Base-by-base conservation (phyloP, 208 protist species). In the Acanthamoeba polyphaga region DNA sequence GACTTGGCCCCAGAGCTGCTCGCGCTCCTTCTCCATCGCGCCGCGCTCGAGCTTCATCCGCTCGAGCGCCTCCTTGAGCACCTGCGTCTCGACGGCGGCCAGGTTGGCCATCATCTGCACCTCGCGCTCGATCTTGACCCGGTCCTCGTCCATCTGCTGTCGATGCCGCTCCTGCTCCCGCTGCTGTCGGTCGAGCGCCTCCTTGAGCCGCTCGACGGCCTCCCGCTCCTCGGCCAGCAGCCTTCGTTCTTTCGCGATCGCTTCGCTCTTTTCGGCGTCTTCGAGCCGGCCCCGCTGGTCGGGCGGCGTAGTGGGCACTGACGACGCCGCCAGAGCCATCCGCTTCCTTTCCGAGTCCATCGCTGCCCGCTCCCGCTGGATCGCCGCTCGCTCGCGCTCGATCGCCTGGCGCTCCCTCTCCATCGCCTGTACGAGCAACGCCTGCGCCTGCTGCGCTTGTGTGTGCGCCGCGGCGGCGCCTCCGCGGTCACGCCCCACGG, bases 11-110 rank as follows among this genome's bases (percentile, higher is more conserved):
- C 66, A 27, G 24, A 74, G 66, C n/a, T 74, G 22, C 22, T 74
- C 66, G 66, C 66, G 66, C 29, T 74, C 66, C 12, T 32, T 22
- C 5, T 74, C 66, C 10, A 32, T 10, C 66, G 2, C 66, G 66
- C 10, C 66, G 10, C 66, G 66, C n/a, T 74, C 66, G 66, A 15
- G 10, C 10, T 74, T 74, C 24, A 34, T 32, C 24, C 66, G 22
- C 29, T 74, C 66, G n/a, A 74, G 66, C n/a, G 66, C 66, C n/a
- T 74, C 66, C 29, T 74, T 74, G 66, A 74, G 66, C 22, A 74
- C 66, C 66, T 74, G 66, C 29, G 66, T 74, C 29, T 74, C 66
- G 22, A 22, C 66, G n/a, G 66, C 66, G 66, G 66, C 27, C n/a
- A 74, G 15, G 66, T 32, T 74, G 66, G 66, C 66, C 66, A 74